A percentile compares a stretch with the other conserved stretches of the same genome.
phyloP scores from a whole-genome alignment of 768 basidiomycete species.

The Trametes villosa region DNA sequence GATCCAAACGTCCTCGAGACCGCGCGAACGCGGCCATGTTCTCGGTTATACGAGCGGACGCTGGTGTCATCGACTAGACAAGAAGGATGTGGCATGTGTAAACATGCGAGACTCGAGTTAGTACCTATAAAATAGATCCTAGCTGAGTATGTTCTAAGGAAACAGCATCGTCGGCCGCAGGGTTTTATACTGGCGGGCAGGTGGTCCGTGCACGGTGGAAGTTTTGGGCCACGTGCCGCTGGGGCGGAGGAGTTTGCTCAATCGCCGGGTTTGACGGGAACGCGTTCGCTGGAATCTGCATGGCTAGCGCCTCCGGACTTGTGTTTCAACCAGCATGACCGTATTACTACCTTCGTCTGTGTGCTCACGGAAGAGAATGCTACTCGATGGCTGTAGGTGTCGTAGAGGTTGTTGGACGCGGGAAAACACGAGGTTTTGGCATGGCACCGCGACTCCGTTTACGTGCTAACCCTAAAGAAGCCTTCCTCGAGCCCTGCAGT shows the following conservation, averaged over 20 bases:
- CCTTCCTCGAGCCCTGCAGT: too few species aligned
- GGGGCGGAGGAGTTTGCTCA: neutral
- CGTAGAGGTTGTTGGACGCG: too few species aligned
- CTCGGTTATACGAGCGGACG: slow-evolving; percentile 45
- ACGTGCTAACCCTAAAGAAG: too few species aligned
- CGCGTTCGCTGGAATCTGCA: neutral
- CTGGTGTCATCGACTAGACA: slow-evolving; percentile 44
- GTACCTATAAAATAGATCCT: slow-evolving; percentile 39
- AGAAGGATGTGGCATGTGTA: slow-evolving; percentile 47
- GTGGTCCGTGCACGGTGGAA: slow-evolving; percentile 23
- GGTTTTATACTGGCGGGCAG: slow-evolving; percentile 16
- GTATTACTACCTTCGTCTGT: too few species aligned
- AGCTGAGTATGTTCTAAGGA: slow-evolving; percentile 49
- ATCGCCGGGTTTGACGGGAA: neutral
- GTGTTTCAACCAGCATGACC: too few species aligned
- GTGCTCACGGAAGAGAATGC: too few species aligned
- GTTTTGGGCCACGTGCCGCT: slow-evolving; percentile 9
- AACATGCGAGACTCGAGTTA: slow-evolving; percentile 52
- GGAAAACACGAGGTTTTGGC: too few species aligned
- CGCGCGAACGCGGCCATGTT: slow-evolving; percentile 36
- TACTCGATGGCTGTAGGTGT: too few species aligned
- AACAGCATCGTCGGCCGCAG: slow-evolving; percentile 22
- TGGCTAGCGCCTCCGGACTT: neutral
- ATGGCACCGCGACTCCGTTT: too few species aligned
- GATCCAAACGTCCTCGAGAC: slow-evolving; percentile 46